Conservation (phyloP, 202 grass and related monocot genomes). For the Dendrocalamus latiflorus region DNA sequence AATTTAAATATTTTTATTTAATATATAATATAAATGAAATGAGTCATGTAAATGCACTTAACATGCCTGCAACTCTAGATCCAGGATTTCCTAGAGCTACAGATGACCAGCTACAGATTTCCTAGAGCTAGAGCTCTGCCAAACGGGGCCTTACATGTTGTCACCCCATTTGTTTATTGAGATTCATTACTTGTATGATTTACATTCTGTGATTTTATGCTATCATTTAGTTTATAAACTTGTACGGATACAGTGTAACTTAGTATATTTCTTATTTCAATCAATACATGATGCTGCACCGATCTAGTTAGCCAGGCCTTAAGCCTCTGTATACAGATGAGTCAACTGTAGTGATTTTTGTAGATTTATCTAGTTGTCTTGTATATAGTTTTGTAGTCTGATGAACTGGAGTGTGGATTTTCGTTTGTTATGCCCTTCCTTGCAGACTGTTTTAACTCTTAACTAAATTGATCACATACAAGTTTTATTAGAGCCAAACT, state of each 20-base stretch:
- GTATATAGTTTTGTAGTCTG: not conserved
- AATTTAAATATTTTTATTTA: no score
- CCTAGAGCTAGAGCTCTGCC: no score
- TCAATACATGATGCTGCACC: not conserved
- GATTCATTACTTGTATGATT: not conserved
- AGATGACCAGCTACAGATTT: no score
- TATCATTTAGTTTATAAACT: not conserved
- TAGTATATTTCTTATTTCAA: not conserved
- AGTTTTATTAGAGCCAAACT: slow-evolving; percentile 5
- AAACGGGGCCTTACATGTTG: no score
- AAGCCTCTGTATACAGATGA: not conserved
- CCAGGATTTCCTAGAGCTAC: no score
- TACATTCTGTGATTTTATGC: not conserved
- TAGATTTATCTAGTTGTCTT: not conserved
- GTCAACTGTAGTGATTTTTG: not conserved
- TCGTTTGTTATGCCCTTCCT: not conserved
- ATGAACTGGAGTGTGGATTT: not conserved
- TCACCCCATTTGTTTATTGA: not conserved
- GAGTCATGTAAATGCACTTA: no score
- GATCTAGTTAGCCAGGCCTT: not conserved
- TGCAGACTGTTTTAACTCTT: not conserved
- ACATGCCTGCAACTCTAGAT: no score
- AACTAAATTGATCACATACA: not conserved
- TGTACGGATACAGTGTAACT: not conserved
- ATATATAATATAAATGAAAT: no score